Base-by-base conservation (phyloP, 768 basidiomycete genomes). In the Leccinum truebloodii region DNA sequence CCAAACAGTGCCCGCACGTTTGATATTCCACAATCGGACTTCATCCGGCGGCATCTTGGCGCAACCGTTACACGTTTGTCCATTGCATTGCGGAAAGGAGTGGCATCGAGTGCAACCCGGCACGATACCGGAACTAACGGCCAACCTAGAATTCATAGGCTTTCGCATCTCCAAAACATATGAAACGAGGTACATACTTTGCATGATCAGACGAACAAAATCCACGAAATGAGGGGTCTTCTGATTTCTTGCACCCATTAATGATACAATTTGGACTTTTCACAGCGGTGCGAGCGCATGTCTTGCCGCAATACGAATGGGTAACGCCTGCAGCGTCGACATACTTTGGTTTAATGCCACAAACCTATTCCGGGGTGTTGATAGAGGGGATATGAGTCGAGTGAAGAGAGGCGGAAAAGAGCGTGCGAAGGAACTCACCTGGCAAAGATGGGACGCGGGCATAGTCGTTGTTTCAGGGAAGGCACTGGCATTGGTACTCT, bases 121-220 rank as follows among this genome's bases (percentile, higher is more conserved):
- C n/a, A 77, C 78, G 57, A 82, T 75, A 4, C 82, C 80, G 37
- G 72, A 72, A 57, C 75, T 76, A 52, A 87, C 84, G 49, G 81
- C 85, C 61, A 82, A 76, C 71, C 86, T 87, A 59, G 30, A 63
- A 56, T 46, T 22, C 12, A 58, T 58, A 53, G 65, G 35, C 50
- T 39, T 58, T 57, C 59, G 51, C 56, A 41, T 39, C 57, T 58
- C 39, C 35, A 53, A 34, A 53, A 34, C 48, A 54, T 48, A 58
- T 41, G 49, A 20, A 53, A 35, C 13, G 41, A 59, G 54, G 58
- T 16, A 68, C 79, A 64, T 71, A 83, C 87, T 76, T 84, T 59
- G 81, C 83, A 66, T 88, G 86, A 30, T 73, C 78, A 57, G 83
- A 82, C 6, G 83, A 84, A 68, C 86, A 88, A 69, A 84, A 87